phyloP scores from a whole-genome alignment of 176 grass and related monocot species.

The Miscanthus lutarioriparius region DNA sequence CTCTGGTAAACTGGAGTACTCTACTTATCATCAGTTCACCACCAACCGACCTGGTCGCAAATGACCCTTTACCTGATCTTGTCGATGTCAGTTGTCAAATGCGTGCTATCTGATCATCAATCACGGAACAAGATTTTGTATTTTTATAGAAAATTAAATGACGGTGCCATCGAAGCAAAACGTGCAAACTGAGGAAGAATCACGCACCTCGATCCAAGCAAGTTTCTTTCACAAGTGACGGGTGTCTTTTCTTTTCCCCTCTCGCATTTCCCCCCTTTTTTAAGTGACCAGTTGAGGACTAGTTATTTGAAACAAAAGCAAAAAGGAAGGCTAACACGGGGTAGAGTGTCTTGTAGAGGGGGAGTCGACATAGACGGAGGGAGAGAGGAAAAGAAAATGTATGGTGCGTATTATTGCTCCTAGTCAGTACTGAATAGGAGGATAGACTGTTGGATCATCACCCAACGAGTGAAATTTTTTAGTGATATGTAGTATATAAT shows the following conservation, averaged over 20 bases:
- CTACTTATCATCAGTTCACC: background rate
- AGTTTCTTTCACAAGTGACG: background rate
- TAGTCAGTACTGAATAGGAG: too few species aligned
- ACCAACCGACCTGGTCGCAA: background rate
- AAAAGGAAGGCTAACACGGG: too few species aligned
- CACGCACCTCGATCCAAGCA: background rate
- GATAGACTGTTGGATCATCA: too few species aligned
- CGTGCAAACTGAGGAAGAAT: background rate
- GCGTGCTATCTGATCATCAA: conserved; percentile 20
- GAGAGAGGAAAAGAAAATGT: too few species aligned
- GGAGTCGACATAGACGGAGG: too few species aligned
- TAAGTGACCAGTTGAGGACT: background rate
- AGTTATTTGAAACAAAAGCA: background rate
- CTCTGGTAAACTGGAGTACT: conserved; percentile 18
- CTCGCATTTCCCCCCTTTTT: background rate
- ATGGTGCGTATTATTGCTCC: too few species aligned
- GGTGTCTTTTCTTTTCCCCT: background rate
- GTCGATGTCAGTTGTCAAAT: conserved; percentile 19
- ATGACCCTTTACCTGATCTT: conserved; percentile 8
- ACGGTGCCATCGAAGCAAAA: background rate
- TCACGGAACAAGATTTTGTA: background rate
- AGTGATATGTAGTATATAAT: too few species aligned
- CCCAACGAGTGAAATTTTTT: too few species aligned
- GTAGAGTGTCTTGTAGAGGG: too few species aligned
- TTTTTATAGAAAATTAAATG: conserved; percentile 12